Base-by-base conservation (phyloP, 257 asterid species). In the Solanum phureja region DNA sequence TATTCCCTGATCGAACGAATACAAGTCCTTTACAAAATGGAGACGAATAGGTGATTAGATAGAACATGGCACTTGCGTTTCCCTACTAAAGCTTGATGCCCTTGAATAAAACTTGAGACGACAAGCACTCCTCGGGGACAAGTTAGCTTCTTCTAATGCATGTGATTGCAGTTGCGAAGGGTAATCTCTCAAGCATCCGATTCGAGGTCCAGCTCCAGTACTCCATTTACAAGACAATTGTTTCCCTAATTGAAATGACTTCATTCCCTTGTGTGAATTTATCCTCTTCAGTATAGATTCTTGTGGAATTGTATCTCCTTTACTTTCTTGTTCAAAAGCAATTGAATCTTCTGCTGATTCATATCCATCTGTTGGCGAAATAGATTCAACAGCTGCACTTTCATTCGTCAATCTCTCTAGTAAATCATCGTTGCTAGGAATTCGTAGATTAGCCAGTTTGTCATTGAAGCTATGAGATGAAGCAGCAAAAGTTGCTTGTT, bases 181-280 rank as follows among this genome's bases (percentile, higher is more conserved):
- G 84, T 95, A 96, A 13, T 96, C 98, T 85, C 99, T 91, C 86
- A 96, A 86, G 88, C 97, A 95, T 11, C 99, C 96, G 1, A 96
- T 96, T 77, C 99, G 88, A 1, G 99, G 99, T 23, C 99, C 99
- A 3, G 98, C 99, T 60, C 99, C 99, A 0, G 98, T 95, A 85
- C 98, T 96, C 99, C 99, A 96, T 91, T 89, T 94, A 91, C 94
- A 92, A 8, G 98, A 95, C 71, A 96, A 37, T 34, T 96, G 95
- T 86, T 93, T 93, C 62, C 96, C 98, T n/a, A 96, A 52, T 85
- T 96, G 98, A 86, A 87, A 94, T 11, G 98, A 93, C 66, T 91
- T 91, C 92, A 84, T 88, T 34, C 87, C 96, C 88, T 94, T 95
- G 89, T 92, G 97, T 8, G 97, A 93, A 88, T 88, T 93, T 49